phyloP scores from a whole-genome alignment of 225 moss, liverwort and hornwort species.

The Climacium dendroides region DNA sequence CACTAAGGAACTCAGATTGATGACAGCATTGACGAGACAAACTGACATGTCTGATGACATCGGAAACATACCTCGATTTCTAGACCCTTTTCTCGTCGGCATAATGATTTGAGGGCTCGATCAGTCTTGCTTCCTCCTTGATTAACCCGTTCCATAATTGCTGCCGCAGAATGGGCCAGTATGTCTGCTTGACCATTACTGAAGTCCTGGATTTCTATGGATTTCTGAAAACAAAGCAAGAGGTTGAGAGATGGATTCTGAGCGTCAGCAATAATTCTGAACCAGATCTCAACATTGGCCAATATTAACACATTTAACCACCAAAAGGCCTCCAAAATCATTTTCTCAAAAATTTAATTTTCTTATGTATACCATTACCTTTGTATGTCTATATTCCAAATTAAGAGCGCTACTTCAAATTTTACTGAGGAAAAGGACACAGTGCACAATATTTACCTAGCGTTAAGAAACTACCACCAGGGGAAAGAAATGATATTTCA shows the following conservation, averaged over 20 bases:
- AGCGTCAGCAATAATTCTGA: not conserved
- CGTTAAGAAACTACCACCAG: not conserved
- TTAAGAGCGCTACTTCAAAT: not conserved
- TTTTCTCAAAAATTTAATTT: not conserved
- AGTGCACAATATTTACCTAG: not conserved
- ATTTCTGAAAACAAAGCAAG: conserved; percentile 20
- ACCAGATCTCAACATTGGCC: not conserved
- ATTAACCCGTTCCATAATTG: conserved; percentile 52
- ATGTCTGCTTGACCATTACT: conserved; percentile 48
- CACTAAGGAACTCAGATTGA: not conserved
- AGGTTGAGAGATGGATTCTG: not conserved
- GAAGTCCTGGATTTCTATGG: conserved; percentile 51
- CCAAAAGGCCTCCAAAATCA: not conserved
- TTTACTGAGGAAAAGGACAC: not conserved
- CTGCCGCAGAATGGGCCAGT: conserved; percentile 38
- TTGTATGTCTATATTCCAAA: not conserved
- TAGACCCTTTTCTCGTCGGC: conserved; percentile 46
- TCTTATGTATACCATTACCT: too few species aligned
- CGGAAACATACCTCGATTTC: conserved; percentile 36
- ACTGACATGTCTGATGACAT: not conserved
- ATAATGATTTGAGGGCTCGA: conserved; percentile 50
- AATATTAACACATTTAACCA: not conserved
- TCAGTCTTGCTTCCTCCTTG: conserved; percentile 48
- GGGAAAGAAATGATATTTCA: not conserved
- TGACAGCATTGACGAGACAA: not conserved